Evolutionary conservation across 2,329 filamentous ascomycete species (phyloP).

Genomic region (Penicillium freii): DNA sequence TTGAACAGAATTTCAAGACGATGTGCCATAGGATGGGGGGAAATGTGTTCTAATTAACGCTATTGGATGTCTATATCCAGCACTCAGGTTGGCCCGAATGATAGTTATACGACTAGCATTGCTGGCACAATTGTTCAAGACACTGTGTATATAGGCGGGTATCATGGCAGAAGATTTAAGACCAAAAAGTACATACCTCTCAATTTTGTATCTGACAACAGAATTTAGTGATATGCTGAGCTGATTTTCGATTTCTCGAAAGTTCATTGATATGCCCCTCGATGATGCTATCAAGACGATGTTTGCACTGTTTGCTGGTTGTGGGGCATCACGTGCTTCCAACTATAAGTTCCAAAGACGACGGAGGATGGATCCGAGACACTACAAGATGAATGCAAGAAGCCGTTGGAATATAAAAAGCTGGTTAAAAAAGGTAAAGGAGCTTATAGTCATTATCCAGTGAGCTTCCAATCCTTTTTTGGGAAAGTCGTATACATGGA

Average conservation of each 20-base stretch:
- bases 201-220: neutral
- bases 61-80: neutral
- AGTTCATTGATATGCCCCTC: conserved; percentile 16
- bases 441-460: rapidly evolving
- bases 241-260: neutral
- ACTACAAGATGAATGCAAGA: neutral
- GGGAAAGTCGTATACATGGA: neutral
- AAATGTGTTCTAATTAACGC: neutral
- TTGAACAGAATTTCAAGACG: neutral
- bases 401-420: neutral
- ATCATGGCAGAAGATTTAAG: neutral
- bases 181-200: neutral
- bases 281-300: conserved; percentile 16
- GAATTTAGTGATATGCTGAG: neutral
- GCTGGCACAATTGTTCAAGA: neutral
- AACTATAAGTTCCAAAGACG: neutral
- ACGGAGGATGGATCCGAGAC: neutral
- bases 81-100: neutral
- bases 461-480: neutral
- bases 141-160: neutral
- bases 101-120: neutral
- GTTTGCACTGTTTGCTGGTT: conserved; percentile 2
- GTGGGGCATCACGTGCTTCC: neutral
- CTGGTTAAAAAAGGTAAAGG: neutral
- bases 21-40: neutral